Percentiles rank a stretch among this genome's conserved stretches.
These are phyloP conservation scores for Mortierella polycephala DNA, from an alignment of 371 early-diverging fungal genomes.

Conservation along the genomic window DNA sequence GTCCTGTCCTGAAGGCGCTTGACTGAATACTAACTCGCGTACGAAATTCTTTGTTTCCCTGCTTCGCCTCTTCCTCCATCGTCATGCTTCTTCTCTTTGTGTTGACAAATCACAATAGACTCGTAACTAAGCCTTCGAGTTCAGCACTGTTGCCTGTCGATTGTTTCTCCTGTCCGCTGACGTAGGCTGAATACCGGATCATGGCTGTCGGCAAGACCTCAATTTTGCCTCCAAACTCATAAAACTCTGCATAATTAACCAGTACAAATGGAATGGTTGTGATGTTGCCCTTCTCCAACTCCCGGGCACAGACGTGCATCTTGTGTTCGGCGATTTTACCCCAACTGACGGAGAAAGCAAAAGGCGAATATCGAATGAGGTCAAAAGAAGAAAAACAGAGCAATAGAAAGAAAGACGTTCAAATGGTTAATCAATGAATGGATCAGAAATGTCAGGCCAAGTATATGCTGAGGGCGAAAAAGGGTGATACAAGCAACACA, in stretches of 20 bases:
- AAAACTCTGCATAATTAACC: constrained; percentile 51
- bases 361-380: not conserved
- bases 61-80: too few relatives aligned
- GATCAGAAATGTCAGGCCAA: too few relatives aligned
- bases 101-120: constrained; percentile 16
- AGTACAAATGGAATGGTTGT: constrained; percentile 44
- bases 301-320: constrained; percentile 48
- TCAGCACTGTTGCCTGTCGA: constrained; percentile 52
- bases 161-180: constrained; percentile 19
- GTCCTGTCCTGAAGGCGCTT: too few relatives aligned
- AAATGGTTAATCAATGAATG: too few relatives aligned
- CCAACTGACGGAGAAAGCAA: constrained; percentile 21
- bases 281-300: constrained; percentile 47
- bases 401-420: not conserved
- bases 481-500: too few relatives aligned
- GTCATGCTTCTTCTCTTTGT: too few relatives aligned
- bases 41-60: too few relatives aligned
- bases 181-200: constrained; percentile 39
- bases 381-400: not conserved
- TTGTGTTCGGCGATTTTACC: constrained; percentile 51
- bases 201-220: constrained; percentile 31
- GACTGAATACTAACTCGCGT: too few relatives aligned
- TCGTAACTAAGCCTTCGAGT: constrained; percentile 45
- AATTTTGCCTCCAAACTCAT: constrained; percentile 37
- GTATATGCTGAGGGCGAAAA: too few relatives aligned